Conservation (phyloP, 2,329 filamentous ascomycete genomes). For the Cryphonectria naterciae region DNA sequence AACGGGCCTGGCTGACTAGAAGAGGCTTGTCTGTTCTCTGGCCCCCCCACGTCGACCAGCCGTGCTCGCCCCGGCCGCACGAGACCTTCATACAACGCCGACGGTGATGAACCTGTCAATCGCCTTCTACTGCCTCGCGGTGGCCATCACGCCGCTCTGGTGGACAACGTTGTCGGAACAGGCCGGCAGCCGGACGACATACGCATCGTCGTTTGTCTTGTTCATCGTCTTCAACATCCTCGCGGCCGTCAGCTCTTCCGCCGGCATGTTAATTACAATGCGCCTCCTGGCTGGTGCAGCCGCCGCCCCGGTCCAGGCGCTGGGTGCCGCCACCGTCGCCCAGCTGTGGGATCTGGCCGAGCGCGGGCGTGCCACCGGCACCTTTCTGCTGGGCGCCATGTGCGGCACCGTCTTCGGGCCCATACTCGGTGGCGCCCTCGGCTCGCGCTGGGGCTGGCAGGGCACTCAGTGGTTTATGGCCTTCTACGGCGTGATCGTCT, state of each 20-base stretch:
- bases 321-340: not conserved
- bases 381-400: not conserved
- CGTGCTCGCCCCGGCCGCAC: too few relatives aligned
- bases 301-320: not conserved
- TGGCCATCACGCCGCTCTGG: not conserved
- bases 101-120: not conserved
- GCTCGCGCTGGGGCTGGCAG: not conserved
- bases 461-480: not conserved
- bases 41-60: too few relatives aligned
- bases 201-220: not conserved
- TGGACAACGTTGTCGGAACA: not conserved
- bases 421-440: not conserved
- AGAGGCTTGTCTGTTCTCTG: too few relatives aligned
- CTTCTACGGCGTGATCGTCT: not conserved
- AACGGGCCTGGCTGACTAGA: too few relatives aligned
- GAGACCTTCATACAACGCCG: not conserved
- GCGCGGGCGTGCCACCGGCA: not conserved
- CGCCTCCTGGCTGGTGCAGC: not conserved
- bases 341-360: not conserved
- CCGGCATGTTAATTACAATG: not conserved
- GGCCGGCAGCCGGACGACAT: not conserved
- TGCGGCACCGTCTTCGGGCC: not conserved
- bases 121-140: not conserved
- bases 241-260: not conserved
- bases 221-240: not conserved